Percentiles rank a stretch among this genome's conserved stretches.
Conservation (phyloP, 116 monocot species). For the Zostera marina region DNA sequence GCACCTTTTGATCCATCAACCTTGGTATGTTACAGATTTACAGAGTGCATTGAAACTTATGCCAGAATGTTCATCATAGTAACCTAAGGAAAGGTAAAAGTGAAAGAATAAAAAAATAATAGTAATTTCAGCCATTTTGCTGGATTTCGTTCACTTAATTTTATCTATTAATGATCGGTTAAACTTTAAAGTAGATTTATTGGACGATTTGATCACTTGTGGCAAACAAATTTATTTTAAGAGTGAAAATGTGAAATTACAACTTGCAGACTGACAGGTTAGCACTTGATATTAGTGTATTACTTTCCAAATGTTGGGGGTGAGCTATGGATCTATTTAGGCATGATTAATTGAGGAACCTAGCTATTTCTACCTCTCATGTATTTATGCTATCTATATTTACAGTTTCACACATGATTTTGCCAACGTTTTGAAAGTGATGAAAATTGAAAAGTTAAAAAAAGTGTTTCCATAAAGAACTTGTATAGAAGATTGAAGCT, state of each 20-base stretch:
- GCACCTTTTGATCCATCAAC: constrained; percentile 98
- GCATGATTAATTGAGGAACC: too few relatives aligned
- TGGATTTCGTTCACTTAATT: not conserved
- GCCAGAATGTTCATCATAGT: not conserved
- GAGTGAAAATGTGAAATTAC: constrained; percentile 1
- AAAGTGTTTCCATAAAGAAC: too few relatives aligned
- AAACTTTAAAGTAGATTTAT: not conserved
- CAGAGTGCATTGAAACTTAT: not conserved
- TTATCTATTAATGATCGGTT: not conserved
- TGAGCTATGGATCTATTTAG: too few relatives aligned
- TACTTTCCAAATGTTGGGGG: not conserved
- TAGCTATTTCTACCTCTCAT: too few relatives aligned
- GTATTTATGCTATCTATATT: too few relatives aligned
- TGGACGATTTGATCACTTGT: not conserved
- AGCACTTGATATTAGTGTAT: not conserved
- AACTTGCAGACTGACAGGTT: not conserved
- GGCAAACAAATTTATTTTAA: not conserved
- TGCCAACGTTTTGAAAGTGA: too few relatives aligned
- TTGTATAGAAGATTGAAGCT: too few relatives aligned
- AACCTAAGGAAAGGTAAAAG: too few relatives aligned
- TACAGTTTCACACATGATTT: too few relatives aligned
- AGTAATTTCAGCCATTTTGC: too few relatives aligned
- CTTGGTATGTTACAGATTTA: constrained; percentile 42
- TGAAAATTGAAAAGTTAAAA: too few relatives aligned
- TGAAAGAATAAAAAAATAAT: too few relatives aligned